Base-by-base conservation (phyloP, 2,329 filamentous ascomycete genomes). In the Ophiosphaerella herpotricha region DNA sequence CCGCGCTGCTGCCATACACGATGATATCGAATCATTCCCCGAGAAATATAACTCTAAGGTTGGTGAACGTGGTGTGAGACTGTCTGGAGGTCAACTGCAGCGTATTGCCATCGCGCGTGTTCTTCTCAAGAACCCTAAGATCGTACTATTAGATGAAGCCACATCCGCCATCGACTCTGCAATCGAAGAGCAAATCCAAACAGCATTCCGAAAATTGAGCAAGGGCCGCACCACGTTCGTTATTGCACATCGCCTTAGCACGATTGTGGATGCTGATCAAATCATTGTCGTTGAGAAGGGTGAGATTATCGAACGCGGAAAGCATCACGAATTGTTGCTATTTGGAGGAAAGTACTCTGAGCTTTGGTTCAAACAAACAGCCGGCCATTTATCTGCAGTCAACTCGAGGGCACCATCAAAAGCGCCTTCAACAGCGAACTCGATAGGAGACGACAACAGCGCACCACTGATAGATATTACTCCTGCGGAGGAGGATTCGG, bases 361-460 rank as follows among this genome's bases (percentile, higher is more conserved):
- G 52, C 92, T 96, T 85, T 96, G 91, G 91, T 85, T 87, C 56
- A 93, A 92, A 74, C 91, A 96, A 72, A 91, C 69, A 3, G 66
- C 66, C 0, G 67, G 67, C 1, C 59, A 64, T 34, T 21, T 59
- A 24, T 64, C 64, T 6, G 50, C 47, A 3, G 50, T 46, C 16
- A 49, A 43, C n/a, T 61, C 55, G 2, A 64, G 60, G 32, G 50
- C 50, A 24, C 51, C 52, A 0, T 61, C 58, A 1, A 59, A 60
- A 21, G 56, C 56, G 24, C 51, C 52, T 0, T 61, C 58, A 1
- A 59, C 60, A 21, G 56, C 56, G 24, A 51, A 54, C 4, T 58
- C 59, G 1, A 55, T 52, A 9, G 43, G 61, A 7, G 58, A 53
- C 3, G 48, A 53, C 1, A 44, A 26, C 1, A 52, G 39, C 26